phyloP scores from a whole-genome alignment of 2,329 filamentous ascomycete genomes.

The Geosmithia putterillii region DNA sequence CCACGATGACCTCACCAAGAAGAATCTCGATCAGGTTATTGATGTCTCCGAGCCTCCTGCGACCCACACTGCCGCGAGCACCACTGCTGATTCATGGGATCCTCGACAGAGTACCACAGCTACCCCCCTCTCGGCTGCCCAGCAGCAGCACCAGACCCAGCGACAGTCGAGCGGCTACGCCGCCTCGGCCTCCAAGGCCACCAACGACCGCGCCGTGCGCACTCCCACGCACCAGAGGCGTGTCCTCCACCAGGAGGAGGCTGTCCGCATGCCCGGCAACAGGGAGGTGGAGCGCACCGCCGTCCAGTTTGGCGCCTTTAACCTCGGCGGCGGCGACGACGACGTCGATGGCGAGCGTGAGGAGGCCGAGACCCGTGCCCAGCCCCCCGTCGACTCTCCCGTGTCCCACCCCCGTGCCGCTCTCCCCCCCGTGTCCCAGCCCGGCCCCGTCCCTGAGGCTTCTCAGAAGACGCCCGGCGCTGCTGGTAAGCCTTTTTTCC shows the following conservation, averaged over 20 bases:
- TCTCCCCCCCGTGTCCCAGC: constrained; percentile 59
- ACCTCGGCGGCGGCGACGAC: constrained; percentile 68
- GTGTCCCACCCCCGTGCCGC: constrained; percentile 75
- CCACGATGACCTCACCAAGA: constrained; percentile 76
- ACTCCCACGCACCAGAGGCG: constrained; percentile 74
- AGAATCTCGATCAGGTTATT: constrained; percentile 82
- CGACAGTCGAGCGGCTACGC: constrained; percentile 60
- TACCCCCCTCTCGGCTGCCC: constrained; percentile 53
- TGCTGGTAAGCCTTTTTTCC: constrained; percentile 14
- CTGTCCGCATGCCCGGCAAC: constrained; percentile 96
- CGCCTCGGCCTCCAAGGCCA: constrained; percentile 72
- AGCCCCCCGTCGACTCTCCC: constrained; percentile 88
- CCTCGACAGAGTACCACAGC: constrained; percentile 51
- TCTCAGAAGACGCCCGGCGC: constrained; percentile 40
- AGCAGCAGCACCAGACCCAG: constrained; percentile 47
- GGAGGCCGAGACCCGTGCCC: constrained; percentile 85
- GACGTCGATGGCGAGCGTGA: constrained; percentile 92
- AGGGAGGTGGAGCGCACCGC: constrained; percentile 86
- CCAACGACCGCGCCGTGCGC: constrained; percentile 48
- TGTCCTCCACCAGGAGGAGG: constrained; percentile 88
- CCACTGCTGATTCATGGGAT: constrained; percentile 76
- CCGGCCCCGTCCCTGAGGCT: constrained; percentile 40
- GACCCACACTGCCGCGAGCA: constrained; percentile 79
- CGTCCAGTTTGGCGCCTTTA: constrained; percentile 95
- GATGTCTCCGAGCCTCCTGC: constrained; percentile 67